Evolutionary conservation across 768 basidiomycete species (phyloP), one percentile per base, ranked within the genome.

Genomic region (Mrakia hoshinonis): DNA sequence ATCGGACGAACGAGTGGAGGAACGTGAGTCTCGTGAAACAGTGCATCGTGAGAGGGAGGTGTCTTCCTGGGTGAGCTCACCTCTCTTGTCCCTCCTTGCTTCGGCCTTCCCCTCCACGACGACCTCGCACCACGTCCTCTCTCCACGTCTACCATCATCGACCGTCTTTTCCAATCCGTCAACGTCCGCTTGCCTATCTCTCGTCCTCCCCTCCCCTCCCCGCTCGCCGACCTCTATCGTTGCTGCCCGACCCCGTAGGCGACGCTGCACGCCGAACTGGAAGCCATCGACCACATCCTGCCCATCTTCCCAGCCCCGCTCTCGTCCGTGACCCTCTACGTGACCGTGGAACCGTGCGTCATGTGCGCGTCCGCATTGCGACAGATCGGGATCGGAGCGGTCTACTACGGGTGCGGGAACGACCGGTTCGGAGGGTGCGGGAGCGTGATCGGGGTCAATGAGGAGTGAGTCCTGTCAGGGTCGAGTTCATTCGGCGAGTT

Each of bases 301-400:
- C 82, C 86, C 0, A 84, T 88, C 77, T 80, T 69, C 43, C 78
- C 80, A 54, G 86, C 90, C 71, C 90, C 91, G 6, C 84, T 99
- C 22, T 83, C 84, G 0, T 83, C 85, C 12, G 94, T 91, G 26
- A 90, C 86, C 2, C 85, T 98, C 36, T 99, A 98, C 79, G 96
- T 98, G 65, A 99, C 96, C 5, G 96, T 99, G 67, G 95, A 99
- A 80, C 96, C 95, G 0, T 99, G 96, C 80, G 92, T 98, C 79
- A 98, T 98, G 96, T 99, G 96, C 75, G 92, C 93, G 15, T 92
- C 91, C 29, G 96, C 95, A 13, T 84, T 99, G 43, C 85, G 95
- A 67, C 96, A 98, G 80, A 80, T 95, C 73, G 94, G 94, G 20
- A 91, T 99, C 75, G 87, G 86, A 70, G 84, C 88, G 74, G 95